Base-by-base conservation (phyloP, 225 moss, liverwort and hornwort species). In the Takakia lepidozioides region DNA sequence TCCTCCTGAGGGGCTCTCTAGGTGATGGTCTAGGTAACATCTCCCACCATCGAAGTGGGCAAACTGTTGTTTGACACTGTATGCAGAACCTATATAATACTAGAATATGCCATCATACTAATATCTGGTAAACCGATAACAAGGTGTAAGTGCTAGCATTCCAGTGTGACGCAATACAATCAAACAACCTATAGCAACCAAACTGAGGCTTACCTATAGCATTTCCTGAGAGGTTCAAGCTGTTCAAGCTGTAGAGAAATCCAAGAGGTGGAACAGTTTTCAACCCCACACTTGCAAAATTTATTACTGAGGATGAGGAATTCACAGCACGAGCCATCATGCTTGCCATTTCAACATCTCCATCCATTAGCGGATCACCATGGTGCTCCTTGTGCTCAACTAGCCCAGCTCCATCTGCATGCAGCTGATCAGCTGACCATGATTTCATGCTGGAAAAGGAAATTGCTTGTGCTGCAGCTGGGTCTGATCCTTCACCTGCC, bases 221-320 rank as follows among this genome's bases (percentile, higher is more conserved):
- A 54, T 90, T 95, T 6, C 79, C 86, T 18, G 95, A 95, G 5
- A 95, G 72, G 48, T 89, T 90, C 27, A 89, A 61, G 1, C 79
- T 90, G 58, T 64, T 95, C 68, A 95, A 65, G 46, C 75, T 70
- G 56, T 51, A 71, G 69, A 69, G 84, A 17, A 73, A 32, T 15
- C 69, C 95, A 46, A 95, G 73, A 29, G 64, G 84, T 5, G 95
- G 95, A 21, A 82, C 25, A 3, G 82, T 56, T 54, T 59, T 80
- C 22, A 95, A 57, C 2, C 95, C 90, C 48, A 84, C 72, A 25
- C 95, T 84, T 22, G 90, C 80, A 46, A 86, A 95, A 62, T 95
- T 82, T 10, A 90, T 90, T 34, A 84, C 79, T 25, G 95, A 84
- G 23, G 87, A 90, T 8, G 87, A 55, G 5, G 84, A 68, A 58